Percentiles rank a stretch among this genome's conserved stretches.
Evolutionary conservation across 306 rosid genomes (phyloP).

Genomic region (Inga laurina): DNA sequence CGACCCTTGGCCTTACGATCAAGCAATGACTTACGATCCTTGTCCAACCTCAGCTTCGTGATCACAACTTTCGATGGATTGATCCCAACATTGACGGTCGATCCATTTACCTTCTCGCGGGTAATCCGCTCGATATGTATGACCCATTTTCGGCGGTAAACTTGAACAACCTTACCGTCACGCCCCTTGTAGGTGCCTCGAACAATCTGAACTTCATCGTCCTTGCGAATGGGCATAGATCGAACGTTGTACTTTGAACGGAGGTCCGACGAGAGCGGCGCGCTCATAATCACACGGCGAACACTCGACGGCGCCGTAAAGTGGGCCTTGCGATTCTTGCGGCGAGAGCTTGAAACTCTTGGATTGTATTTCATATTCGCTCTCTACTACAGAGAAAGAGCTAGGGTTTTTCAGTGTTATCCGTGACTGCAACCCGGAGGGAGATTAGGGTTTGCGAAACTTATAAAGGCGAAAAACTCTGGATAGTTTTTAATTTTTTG

Average conservation of each 20-base stretch:
- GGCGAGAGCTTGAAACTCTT: constrained; percentile 65
- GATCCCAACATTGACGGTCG: constrained; percentile 71
- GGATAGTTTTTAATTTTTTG: neutral
- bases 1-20: constrained; percentile 82
- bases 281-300: constrained; percentile 65
- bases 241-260: constrained; percentile 70
- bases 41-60: constrained; percentile 67
- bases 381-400: neutral
- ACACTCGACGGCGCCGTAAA: constrained; percentile 77
- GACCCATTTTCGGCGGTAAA: constrained; percentile 72
- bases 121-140: constrained; percentile 76
- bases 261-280: constrained; percentile 66
- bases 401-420: neutral
- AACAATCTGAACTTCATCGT: constrained; percentile 71
- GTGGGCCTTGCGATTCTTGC: constrained; percentile 73
- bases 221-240: constrained; percentile 77
- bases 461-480: neutral
- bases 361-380: constrained; percentile 65
- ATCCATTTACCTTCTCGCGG: constrained; percentile 76
- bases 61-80: constrained; percentile 66
- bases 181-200: constrained; percentile 76
- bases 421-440: neutral
- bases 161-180: constrained; percentile 75
- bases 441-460: neutral
- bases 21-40: constrained; percentile 69